Evolutionary conservation across 2,329 filamentous ascomycete species (phyloP), one percentile per base, ranked within the genome.

Genomic region (Trichoderma harzianum): DNA sequence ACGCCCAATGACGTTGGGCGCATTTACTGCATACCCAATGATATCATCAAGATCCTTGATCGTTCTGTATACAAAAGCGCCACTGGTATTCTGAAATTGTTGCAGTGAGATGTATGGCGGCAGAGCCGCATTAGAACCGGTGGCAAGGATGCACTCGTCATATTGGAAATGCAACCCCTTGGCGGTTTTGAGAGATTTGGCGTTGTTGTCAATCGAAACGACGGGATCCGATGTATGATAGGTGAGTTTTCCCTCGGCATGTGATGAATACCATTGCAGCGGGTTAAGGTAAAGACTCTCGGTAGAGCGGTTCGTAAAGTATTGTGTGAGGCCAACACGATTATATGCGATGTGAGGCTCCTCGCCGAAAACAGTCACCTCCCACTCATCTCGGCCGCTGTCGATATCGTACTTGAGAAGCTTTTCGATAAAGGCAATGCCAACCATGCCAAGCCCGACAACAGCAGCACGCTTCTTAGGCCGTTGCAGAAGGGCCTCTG

Each of bases 371-470:
- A 97, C 93, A 1, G 94, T 87, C 66, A 97, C 88, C 74, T 93
- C 89, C 79, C 94, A 97, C 79, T 94, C 91, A n/a, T 67, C 53
- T 14, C 64, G 64, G 76, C 91, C 86, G 74, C 89, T 83, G 77
- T 92, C 90, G 2, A 90, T 88, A 79, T 97, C 94, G 67, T 94
- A 89, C 77, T 97, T 97, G 78, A 97, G 86, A 11, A 97, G 82
- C 82, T 97, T 97, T 82, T 97, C 94, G 77, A 97, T 93, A 80
- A 97, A 95, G 55, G 92, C 91, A 76, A 96, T 92, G 51, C 92
- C 93, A 58, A 97, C 94, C 95, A 98, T 98, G 3, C 94, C 94
- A 82, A 97, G 82, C 11, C 94, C 94, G 51, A 97, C 93, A 47
- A 97, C 90, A 2, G 97, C 93, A 43, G 97, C 83, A 21, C 51